Percentiles rank a stretch among this genome's conserved stretches.
Evolutionary conservation across 495 filamentous ascomycete species (phyloP).

Genomic region (Aspergillus asperescens): DNA sequence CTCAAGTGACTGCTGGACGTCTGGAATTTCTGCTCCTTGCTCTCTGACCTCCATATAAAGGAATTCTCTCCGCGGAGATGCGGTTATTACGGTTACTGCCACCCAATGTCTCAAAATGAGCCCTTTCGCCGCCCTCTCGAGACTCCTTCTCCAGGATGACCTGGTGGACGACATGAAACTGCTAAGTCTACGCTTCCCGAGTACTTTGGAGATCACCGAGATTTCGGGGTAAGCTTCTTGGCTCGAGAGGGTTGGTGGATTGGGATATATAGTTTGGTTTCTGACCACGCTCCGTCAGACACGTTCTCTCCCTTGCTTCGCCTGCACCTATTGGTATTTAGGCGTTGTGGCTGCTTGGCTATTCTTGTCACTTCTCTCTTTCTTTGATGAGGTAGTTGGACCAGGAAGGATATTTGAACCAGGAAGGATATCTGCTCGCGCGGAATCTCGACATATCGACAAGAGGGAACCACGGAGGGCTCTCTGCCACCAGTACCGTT

Average conservation of each 20-base stretch:
- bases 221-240: neutral
- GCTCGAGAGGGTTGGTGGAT: neutral
- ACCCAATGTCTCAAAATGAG: conserved; percentile 1
- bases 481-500: neutral
- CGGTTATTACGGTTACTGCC: neutral
- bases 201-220: neutral
- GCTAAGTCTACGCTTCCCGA: neutral
- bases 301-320: neutral
- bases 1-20: neutral
- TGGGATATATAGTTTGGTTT: neutral
- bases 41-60: neutral
- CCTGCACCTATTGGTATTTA: neutral
- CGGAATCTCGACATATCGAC: neutral
- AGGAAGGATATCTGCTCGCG: no score
- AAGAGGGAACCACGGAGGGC: neutral
- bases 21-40: neutral
- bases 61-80: conserved; percentile 6
- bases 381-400: neutral
- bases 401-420: neutral
- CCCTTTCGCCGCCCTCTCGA: neutral
- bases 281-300: neutral
- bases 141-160: neutral
- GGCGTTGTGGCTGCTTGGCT: no score
- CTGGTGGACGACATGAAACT: neutral
- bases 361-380: neutral